Conservation (phyloP, 164 flowering plant genomes). For the Akebia trifoliata region DNA sequence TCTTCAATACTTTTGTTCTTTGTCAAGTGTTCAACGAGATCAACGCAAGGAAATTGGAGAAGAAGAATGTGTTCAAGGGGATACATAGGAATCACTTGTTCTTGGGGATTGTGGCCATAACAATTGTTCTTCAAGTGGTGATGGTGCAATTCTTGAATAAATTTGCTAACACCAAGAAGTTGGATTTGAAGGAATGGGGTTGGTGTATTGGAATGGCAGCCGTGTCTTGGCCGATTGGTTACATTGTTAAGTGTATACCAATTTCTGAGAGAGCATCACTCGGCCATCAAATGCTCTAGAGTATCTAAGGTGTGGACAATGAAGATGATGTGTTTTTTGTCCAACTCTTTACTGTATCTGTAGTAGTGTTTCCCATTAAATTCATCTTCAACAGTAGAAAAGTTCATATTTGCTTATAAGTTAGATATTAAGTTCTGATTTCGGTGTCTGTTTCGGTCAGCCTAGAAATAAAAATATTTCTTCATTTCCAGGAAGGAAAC, state of each 20-base stretch:
- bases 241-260: constrained; percentile 47
- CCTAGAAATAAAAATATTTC: too few relatives aligned
- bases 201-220: constrained; percentile 37
- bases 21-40: constrained; percentile 61
- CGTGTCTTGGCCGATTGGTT: constrained; percentile 49
- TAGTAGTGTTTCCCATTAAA: too few relatives aligned
- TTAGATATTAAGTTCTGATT: too few relatives aligned
- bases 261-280: constrained; percentile 33
- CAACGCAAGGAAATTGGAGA: constrained; percentile 43
- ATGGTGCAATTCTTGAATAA: constrained; percentile 47
- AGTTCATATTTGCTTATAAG: too few relatives aligned
- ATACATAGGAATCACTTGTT: constrained; percentile 39
- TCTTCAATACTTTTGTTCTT: constrained; percentile 54
- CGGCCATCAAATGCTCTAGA: constrained; percentile 12
- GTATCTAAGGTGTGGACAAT: too few relatives aligned
- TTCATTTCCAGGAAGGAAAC: too few relatives aligned
- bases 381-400: too few relatives aligned
- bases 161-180: constrained; percentile 50
- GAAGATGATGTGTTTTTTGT: too few relatives aligned
- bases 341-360: too few relatives aligned
- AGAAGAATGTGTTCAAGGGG: constrained; percentile 45
- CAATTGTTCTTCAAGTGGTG: constrained; percentile 40
- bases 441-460: too few relatives aligned
- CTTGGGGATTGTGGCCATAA: constrained; percentile 35
- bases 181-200: constrained; percentile 54